Conservation (phyloP, 495 filamentous ascomycete species). For the Penicillium angulare region DNA sequence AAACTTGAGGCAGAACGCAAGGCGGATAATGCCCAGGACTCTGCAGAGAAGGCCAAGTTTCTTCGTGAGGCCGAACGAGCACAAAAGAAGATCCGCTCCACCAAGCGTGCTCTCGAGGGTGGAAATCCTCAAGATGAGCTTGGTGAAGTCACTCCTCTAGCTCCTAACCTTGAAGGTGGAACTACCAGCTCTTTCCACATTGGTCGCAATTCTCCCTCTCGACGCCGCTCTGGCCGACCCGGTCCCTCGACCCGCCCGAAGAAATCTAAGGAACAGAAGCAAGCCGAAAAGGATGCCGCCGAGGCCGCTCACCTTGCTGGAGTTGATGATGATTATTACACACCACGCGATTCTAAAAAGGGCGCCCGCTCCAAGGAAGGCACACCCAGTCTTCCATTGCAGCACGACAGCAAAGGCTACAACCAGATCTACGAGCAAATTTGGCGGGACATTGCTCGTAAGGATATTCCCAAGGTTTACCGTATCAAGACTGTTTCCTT, state of each 20-base stretch:
- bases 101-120: conserved; percentile 76
- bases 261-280: conserved; percentile 96
- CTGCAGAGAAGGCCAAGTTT: conserved; percentile 72
- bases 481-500: conserved; percentile 81
- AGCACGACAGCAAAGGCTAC: conserved; percentile 86
- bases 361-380: conserved; percentile 58
- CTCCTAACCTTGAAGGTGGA: conserved; percentile 82
- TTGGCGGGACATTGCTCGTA: conserved; percentile 89
- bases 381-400: conserved; percentile 48
- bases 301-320: conserved; percentile 84
- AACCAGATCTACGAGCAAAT: conserved; percentile 98
- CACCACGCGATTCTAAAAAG: conserved; percentile 66
- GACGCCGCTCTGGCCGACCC: conserved; percentile 62
- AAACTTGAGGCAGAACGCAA: conserved; percentile 76
- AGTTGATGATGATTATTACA: conserved; percentile 71
- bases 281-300: conserved; percentile 90
- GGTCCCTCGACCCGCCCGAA: conserved; percentile 63
- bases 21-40: conserved; percentile 71
- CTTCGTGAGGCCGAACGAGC: conserved; percentile 78
- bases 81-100: conserved; percentile 84
- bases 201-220: conserved; percentile 60
- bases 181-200: conserved; percentile 82
- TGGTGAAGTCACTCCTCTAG: conserved; percentile 69
- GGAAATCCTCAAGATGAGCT: conserved; percentile 80
- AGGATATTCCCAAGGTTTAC: conserved; percentile 89